Evolutionary conservation across 1,139 yeast species (phyloP), one percentile per base, ranked within the genome.

Genomic region (Kodamaea sp.): DNA sequence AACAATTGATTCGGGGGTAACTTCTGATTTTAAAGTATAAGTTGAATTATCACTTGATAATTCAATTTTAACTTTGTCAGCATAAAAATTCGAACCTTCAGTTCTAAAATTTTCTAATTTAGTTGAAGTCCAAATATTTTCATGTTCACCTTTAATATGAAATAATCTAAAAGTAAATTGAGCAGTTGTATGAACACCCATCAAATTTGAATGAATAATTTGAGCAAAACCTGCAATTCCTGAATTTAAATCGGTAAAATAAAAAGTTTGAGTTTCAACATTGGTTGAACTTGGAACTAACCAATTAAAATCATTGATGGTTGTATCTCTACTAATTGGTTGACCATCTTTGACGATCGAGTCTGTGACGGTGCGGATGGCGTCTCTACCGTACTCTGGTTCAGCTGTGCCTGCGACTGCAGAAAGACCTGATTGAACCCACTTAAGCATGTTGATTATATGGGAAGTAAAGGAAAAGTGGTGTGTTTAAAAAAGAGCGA

Each of bases 321-420:
- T 67, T 32, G 95, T 78, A 36, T 70, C 75, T 44, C 76, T 55
- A 37, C 52, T 60, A 22, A 58, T 52, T 43, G 67, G 66, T 46
- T 65, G 69, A 39, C 68, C 73, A 39, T 69, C 65, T 5, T 33
- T 34, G 30, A 27, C 30, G 40, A 84, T 79, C 37, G 82, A 67
- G 32, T 75, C 79, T 32, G 84, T 77, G 42, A 89, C 79, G n/a
- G 97, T 78, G 55, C 84, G 90, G 52, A 92, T 87, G 35, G 96
- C 95, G 40, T 83, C 96, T 35, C 83, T 76, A 38, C 98, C 98
- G 57, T 92, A 92, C 58, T 85, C 95, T 24, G 98, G 98, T 63
- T 92, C 98, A 2, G 96, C 96, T 11, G 95, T 79, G 37, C 98
- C 98, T 6, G 97, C 94, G 34, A 89, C 92, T 5, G 95, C 92